Evolutionary conservation across 1,284 basidiomycete species (phyloP), one percentile per base, ranked within the genome.

Genomic region (Grifola frondosa): DNA sequence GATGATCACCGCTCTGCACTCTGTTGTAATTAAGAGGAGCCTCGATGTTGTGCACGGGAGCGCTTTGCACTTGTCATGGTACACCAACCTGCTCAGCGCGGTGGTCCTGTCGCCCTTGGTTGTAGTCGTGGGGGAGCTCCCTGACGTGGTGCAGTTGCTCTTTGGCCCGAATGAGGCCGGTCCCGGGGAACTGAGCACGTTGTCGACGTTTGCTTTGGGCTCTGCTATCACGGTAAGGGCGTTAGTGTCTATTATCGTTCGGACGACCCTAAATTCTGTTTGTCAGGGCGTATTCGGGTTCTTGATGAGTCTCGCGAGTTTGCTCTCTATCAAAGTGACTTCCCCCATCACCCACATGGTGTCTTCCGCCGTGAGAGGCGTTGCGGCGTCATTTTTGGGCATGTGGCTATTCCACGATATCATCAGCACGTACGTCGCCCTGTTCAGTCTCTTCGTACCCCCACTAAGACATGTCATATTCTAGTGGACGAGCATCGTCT

Each of bases 311-410:
- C 80, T 94, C 46, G 91, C 91, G n/a, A 88, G 88, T 49, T 67
- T 91, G 43, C 75, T 94, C 33, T 90, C 87, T 21, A 93, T 94
- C 72, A 91, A 94, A 64, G 84, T 94, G 47, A 94, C 91, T 3
- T 93, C 90, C 2, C 91, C 91, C 12, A 90, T 93, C 61, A 92
- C 91, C 2, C 91, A 94, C 64, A 94, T 94, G 91, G 73, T 93
- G 23, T 91, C 88, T 7, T 90, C 88, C 11, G 89, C 90, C 32
- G 86, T 89, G 20, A 84, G 83, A 30, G 89, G 89, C 15, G 91
- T 93, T 20, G 80, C 89, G 0, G 85, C 83, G 12, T 88, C 88
- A 2, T 60, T 90, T 34, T 73, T 93, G 13, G 87, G 81, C 22
- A 73, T 86, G 61, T 84, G 75, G 79, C 53, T 89, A 12, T 93